Base-by-base conservation (phyloP, 257 asterid species). In the Solanum tacnaense region DNA sequence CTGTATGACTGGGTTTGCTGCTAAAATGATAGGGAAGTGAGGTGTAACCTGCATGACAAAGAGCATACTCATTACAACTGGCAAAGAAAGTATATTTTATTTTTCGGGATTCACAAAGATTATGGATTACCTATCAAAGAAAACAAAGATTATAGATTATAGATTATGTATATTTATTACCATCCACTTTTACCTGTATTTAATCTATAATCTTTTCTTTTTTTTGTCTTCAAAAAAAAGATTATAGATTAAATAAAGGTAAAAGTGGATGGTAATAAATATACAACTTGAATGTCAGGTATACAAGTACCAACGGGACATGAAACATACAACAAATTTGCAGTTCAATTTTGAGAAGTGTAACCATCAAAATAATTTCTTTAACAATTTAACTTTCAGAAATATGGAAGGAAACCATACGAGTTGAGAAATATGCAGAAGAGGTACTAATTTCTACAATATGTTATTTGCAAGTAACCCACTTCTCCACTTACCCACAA, bases 41-140 rank as follows among this genome's bases (percentile, higher is more conserved):
- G 99, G 99, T 38, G 98, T 96, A 65, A 95, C 99, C 99, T 97
- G 88, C 92, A 91, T 87, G 92, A 76, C 38, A 62, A 84, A 88
- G 89, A 86, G 75, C 73, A 88, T 67, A 87, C 52, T 92, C 73
- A 92, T 84, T 76, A 88, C 68, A 15, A 72, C 36, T 31, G 58
- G 44, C 39, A 62, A 68, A 32, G 21, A 8, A 87, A 60, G 39
- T 49, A 49, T 29, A 49, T 10, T 49, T 81, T 13, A 76, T 39
- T 27, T 76, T n/a, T 6, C 13, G 58, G 84, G 29, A 6, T 23
- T 23, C 84, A n/a, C 20, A 76, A 38, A 38, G 84, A 38, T 75
- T 36, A 71, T 36, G 32, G 34, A 67, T 27, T 67, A 25, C 35
- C 74, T 27, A 68, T 62, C 71, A 62, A 62, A 23, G 31, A 65